A percentile compares a stretch with the other conserved stretches of the same genome.
These are phyloP conservation scores for Exidia glandulosa DNA, from an alignment of 768 basidiomycete genomes.

Conservation along the genomic window DNA sequence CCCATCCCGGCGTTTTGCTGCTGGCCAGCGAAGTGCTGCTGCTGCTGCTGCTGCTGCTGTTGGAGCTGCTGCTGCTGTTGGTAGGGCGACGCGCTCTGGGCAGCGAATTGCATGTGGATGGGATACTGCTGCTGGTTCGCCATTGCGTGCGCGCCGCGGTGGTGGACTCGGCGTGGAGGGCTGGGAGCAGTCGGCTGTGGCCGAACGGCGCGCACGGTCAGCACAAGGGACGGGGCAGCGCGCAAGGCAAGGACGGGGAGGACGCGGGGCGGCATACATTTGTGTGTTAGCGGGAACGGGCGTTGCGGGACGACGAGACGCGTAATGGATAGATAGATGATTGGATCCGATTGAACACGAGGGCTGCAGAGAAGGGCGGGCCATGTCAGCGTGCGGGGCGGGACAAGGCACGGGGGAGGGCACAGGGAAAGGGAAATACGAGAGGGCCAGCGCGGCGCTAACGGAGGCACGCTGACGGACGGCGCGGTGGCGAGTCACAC, in stretches of 20 bases:
- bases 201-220: neutral
- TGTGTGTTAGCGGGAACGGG: neutral
- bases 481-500: no score
- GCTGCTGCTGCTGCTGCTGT: slow-evolving; percentile 8
- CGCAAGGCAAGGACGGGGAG: no score
- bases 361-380: no score
- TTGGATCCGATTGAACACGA: neutral
- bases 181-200: neutral
- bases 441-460: no score
- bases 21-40: slow-evolving; percentile 4
- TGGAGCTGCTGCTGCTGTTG: slow-evolving; percentile 8
- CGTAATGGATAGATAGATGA: no score
- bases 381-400: no score
- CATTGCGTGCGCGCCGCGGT: neutral
- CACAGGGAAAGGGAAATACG: no score
- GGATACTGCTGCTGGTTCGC: neutral
- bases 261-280: neutral
- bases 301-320: no score
- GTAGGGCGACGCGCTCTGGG: neutral
- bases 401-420: no score
- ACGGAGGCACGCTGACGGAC: no score
- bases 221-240: neutral
- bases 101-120: slow-evolving; percentile 1
- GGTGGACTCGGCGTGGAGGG: neutral
- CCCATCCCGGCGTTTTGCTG: no score